Base-by-base conservation (phyloP, 2,329 filamentous ascomycete genomes). In the Fusarium miscanthi region DNA sequence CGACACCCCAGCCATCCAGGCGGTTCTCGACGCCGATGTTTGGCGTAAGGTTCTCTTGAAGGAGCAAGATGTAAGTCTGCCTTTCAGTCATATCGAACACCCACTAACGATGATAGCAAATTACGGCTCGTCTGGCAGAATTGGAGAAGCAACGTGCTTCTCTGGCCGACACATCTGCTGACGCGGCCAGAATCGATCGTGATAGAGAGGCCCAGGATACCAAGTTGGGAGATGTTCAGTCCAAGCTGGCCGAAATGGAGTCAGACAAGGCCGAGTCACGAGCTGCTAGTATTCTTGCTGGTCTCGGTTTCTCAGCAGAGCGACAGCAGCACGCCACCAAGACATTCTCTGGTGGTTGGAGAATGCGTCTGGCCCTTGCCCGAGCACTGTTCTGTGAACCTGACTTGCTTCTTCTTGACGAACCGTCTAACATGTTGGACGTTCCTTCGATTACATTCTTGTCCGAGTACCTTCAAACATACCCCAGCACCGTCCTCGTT, bases 341-440 rank as follows among this genome's bases (percentile, higher is more conserved):
- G 87, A 98, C 95, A 9, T 99, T 99, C 85, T 99, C 96, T 59
- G 96, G 96, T 88, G 96, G 96, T 92, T 99, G 96, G 96, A 91
- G 96, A 84, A 99, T 99, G 96, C 92, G 96, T 86, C 85, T 99
- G 78, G 96, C 96, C 19, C 88, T 99, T 70, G 96, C 96, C 17
- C 88, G 96, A 88, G 96, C 96, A 19, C 89, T 99, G 40, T 99
- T 99, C 87, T 99, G 96, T 85, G 96, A 99, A 82, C 96, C 96
- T 46, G 96, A 99, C 84, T 87, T 99, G 58, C 85, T 99, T 66
- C 88, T 99, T 81, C 94, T 99, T 76, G 96, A 99, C 86, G 96
- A 99, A 90, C 96, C 96, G 85, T 98, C 95, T 62, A 98, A 98
- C 91, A 98, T 98, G 95, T 94, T 99, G 94, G 96, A 98, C 84